Percentiles rank a stretch among this genome's conserved stretches.
phyloP scores from a whole-genome alignment of 202 grass and related monocot species.

The Panicum virgatum region DNA sequence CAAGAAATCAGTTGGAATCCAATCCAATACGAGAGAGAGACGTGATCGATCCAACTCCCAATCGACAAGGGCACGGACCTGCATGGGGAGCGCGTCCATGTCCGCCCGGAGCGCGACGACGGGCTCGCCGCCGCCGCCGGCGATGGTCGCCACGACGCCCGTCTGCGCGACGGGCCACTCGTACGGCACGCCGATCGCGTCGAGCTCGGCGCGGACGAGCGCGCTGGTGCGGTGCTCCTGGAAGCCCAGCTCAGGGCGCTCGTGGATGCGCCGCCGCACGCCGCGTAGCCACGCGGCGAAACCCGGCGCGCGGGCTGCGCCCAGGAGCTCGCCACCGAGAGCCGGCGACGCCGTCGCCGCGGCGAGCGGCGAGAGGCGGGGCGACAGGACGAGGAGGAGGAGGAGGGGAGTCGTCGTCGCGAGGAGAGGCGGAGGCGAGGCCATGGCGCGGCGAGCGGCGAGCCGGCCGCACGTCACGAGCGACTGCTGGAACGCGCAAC shows the following conservation, averaged over 20 bases:
- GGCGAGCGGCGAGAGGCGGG: background rate
- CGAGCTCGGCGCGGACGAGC: conserved; percentile 50
- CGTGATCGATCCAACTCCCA: background rate
- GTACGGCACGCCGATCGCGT: conserved; percentile 37
- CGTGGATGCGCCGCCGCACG: conserved; percentile 64
- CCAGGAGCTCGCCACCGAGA: background rate
- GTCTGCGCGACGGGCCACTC: conserved; percentile 41
- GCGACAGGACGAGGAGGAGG: background rate
- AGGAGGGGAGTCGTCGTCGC: background rate
- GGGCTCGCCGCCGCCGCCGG: background rate
- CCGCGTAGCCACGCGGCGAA: conserved; percentile 55
- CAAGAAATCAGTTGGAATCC: background rate
- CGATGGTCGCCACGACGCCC: conserved; percentile 36
- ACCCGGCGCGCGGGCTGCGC: conserved; percentile 32
- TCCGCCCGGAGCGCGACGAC: conserved; percentile 60
- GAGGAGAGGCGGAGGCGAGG: background rate
- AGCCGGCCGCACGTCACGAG: background rate
- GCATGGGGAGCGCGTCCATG: conserved; percentile 71
- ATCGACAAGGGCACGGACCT: conserved; percentile 20
- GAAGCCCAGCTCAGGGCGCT: conserved; percentile 71
- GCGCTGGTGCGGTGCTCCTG: conserved; percentile 62
- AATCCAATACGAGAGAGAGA: background rate
- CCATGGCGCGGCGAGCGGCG: background rate
- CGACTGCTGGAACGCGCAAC: background rate
- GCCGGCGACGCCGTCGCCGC: background rate